phyloP scores from a whole-genome alignment of 2,329 filamentous ascomycete species.

The Cercospora sojina region DNA sequence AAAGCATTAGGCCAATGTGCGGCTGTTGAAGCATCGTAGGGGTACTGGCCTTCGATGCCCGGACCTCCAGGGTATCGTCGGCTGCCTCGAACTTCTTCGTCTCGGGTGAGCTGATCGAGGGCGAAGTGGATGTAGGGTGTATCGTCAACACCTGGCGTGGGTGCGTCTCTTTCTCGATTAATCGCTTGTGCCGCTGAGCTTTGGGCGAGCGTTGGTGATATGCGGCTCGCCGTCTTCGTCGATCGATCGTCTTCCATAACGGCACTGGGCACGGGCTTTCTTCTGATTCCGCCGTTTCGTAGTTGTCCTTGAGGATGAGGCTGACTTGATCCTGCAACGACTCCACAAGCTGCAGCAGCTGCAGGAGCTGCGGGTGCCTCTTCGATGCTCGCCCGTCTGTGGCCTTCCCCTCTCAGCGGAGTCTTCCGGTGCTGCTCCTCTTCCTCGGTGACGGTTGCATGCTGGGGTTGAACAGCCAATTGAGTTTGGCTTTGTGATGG shows the following conservation, averaged over 20 bases:
- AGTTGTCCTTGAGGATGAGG: slow-evolving; percentile 9
- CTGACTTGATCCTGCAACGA: slow-evolving; percentile 7
- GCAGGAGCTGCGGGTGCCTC: slow-evolving; percentile 14
- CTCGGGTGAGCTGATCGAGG: slow-evolving; percentile 78
- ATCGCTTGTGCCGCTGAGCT: slow-evolving; percentile 37
- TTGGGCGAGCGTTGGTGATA: slow-evolving; percentile 28
- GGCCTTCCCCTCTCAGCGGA: slow-evolving; percentile 38
- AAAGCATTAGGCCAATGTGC: slow-evolving; percentile 17
- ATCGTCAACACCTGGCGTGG: slow-evolving; percentile 78
- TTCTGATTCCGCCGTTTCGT: slow-evolving; percentile 31
- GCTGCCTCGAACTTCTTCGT: slow-evolving; percentile 61
- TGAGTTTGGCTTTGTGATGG: slow-evolving; percentile 33
- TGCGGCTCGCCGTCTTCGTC: slow-evolving; percentile 13
- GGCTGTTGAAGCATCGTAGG: slow-evolving; percentile 19
- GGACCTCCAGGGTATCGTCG: slow-evolving; percentile 47
- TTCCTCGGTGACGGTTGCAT: slow-evolving; percentile 23
- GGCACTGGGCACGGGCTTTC: slow-evolving; percentile 39
- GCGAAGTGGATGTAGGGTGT: slow-evolving; percentile 87
- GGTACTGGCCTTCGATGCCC: slow-evolving; percentile 27
- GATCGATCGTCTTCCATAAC: slow-evolving; percentile 30
- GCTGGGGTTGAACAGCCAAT: slow-evolving; percentile 19
- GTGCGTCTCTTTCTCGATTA: slow-evolving; percentile 41
- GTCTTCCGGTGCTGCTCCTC: slow-evolving; percentile 32
- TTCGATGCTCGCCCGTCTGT: slow-evolving; percentile 29
- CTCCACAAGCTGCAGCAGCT: slow-evolving; percentile 3